Evolutionary conservation across 2,329 filamentous ascomycete genomes (phyloP), one percentile per base, ranked within the genome.

Genomic region (Stemphylium lycopersici): DNA sequence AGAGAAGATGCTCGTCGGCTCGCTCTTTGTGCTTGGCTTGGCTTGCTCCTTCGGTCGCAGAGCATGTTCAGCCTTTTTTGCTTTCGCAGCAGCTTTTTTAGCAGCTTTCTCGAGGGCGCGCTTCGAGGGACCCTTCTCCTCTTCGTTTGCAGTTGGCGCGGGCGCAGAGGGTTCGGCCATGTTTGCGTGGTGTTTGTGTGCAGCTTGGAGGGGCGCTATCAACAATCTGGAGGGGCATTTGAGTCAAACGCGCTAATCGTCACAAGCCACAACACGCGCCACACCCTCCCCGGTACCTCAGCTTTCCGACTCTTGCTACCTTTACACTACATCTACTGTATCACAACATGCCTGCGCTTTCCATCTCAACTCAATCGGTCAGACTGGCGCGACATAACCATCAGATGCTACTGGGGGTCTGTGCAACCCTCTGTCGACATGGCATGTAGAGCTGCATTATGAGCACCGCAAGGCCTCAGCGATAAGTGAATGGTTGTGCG

Each of bases 61-160:
- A 32, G 77, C 76, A 53, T 76, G 74, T 55, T 76, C 72, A 6
- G 77, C 77, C 53, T 80, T 80, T 48, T 75, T 73, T 7, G 69
- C 69, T 49, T 74, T 74, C 29, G 77, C 77, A 7, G 77, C 79
- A 1, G 78, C 78, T 63, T 81, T 81, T 66, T 80, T 81, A 12
- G 76, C 77, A 24, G 77, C 79, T 56, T 81, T 81, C 55, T 80
- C 79, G 4, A 78, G 75, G 2, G 79, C 79, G 15, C 78, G 74
- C 70, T 82, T 82, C 3, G 79, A 81, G 12, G 71, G 71, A 13
- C 71, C 72, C 48, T 75, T 75, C 37, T 73, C 70, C 22, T 72
- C 71, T 20, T 68, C 64, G 1, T 65, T 52, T 3, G 68, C 52
- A 2, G 63, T 50, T 38, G 63, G 45, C 45, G 59, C 53, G 32